Percentiles rank a stretch among this genome's conserved stretches.
Conservation (phyloP, 495 filamentous ascomycete species). For the Opeltia flavorubescens region DNA sequence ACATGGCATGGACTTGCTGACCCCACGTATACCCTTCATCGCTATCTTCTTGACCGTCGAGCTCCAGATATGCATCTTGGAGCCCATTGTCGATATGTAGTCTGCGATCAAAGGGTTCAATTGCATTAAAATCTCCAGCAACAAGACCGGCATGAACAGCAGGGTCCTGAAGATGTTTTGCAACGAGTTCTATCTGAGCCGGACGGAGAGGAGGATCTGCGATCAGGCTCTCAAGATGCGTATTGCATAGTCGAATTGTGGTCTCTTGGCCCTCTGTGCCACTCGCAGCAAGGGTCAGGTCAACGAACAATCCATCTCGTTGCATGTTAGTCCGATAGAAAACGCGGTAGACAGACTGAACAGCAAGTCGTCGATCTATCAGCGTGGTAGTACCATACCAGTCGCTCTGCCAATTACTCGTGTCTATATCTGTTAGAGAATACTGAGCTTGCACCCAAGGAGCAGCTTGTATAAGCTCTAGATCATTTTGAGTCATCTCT, state of each 20-base stretch:
- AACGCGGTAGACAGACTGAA: slow-evolving; percentile 30
- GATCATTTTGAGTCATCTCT: slow-evolving; percentile 31
- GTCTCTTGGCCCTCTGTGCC: not conserved
- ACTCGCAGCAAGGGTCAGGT: slow-evolving; percentile 20
- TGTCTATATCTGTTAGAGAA: slow-evolving; percentile 30
- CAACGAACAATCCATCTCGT: slow-evolving; percentile 38
- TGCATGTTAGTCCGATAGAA: slow-evolving; percentile 30
- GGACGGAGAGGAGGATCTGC: slow-evolving; percentile 27
- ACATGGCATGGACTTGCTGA: slow-evolving; percentile 26
- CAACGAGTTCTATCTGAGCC: slow-evolving; percentile 27
- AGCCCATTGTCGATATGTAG: slow-evolving; percentile 31
- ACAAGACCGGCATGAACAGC: slow-evolving; percentile 21
- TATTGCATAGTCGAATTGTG: slow-evolving; percentile 33
- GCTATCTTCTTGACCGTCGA: slow-evolving; percentile 31
- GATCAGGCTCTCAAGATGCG: slow-evolving; percentile 39
- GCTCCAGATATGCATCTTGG: slow-evolving; percentile 37
- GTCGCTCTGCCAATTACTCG: slow-evolving; percentile 18
- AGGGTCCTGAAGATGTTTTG: slow-evolving; percentile 22
- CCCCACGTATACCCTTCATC: slow-evolving; percentile 44
- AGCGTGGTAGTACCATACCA: slow-evolving; percentile 39
- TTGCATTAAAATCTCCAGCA: slow-evolving; percentile 42
- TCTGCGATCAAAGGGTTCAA: slow-evolving; percentile 35
- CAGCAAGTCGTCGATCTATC: slow-evolving; percentile 26
- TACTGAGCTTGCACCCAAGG: slow-evolving; percentile 31
- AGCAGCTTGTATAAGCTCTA: slow-evolving; percentile 23